phyloP scores from a whole-genome alignment of 1,284 basidiomycete species.

The Irpex rosettiformis region DNA sequence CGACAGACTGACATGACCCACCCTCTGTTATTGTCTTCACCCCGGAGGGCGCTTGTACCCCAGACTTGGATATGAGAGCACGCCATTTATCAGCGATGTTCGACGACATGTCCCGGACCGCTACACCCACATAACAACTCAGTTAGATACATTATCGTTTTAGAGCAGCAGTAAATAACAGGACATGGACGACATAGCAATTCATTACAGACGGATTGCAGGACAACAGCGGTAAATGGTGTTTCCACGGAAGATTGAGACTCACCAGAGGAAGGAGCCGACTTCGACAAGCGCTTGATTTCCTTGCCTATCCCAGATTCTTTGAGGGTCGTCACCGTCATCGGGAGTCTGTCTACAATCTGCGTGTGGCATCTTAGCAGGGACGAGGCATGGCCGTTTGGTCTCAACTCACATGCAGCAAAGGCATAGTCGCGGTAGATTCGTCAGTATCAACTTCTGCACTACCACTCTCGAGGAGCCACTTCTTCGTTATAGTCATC shows the following conservation, averaged over 20 bases:
- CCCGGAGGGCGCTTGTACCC: conserved; percentile 36
- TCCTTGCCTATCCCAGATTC: conserved; percentile 74
- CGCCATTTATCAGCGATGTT: conserved; percentile 82
- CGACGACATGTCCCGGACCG: conserved; percentile 86
- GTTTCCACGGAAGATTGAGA: conserved; percentile 14
- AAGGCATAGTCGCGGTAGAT: conserved; percentile 74
- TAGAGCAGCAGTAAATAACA: conserved; percentile 9
- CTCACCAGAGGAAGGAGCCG: conserved; percentile 60
- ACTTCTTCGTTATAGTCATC: conserved; percentile 73
- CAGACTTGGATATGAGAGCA: conserved; percentile 41
- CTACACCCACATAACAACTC: conserved; percentile 37
- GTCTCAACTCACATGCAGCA: conserved; percentile 67
- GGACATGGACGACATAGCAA: conserved; percentile 4
- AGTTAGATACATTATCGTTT: conserved; percentile 66
- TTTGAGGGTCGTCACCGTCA: conserved; percentile 64
- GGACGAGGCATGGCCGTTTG: neutral
- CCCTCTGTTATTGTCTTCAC: conserved; percentile 42
- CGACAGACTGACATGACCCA: conserved; percentile 58
- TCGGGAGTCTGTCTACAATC: conserved; percentile 78
- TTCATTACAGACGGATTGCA: conserved; percentile 14
- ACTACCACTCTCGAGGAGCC: conserved; percentile 65
- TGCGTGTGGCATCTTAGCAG: conserved; percentile 26
- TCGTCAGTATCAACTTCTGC: conserved; percentile 37
- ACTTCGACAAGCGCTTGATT: conserved; percentile 61
- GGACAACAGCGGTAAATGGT: conserved; percentile 1